Evolutionary conservation across 306 rosid species (phyloP).

Genomic region (Trifolium repens): DNA sequence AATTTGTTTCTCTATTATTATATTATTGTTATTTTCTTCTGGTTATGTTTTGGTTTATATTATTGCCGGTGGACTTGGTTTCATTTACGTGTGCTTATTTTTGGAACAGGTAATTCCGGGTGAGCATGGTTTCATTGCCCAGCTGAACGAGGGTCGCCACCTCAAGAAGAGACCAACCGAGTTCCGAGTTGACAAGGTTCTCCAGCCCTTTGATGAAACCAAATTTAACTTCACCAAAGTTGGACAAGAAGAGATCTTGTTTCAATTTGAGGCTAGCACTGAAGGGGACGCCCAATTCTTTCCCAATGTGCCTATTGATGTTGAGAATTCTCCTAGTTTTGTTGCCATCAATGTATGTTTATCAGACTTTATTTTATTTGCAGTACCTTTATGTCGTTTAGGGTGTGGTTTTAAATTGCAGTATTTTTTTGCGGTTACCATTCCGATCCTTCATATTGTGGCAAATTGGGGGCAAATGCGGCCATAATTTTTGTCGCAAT

Average conservation of each 20-base stretch:
- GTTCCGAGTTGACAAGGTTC: slow-evolving; percentile 92
- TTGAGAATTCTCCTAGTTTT: slow-evolving; percentile 73
- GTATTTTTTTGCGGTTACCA: not conserved
- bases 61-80: not conserved
- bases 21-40: not conserved
- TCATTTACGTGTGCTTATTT: not conserved
- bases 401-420: not conserved
- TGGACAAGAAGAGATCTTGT: slow-evolving; percentile 94
- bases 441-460: not conserved
- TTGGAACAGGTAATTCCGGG: slow-evolving; percentile 80
- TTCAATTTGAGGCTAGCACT: slow-evolving; percentile 77
- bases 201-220: slow-evolving; percentile 89
- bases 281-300: slow-evolving; percentile 69
- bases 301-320: slow-evolving; percentile 72
- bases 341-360: slow-evolving; percentile 87
- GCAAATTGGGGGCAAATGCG: not conserved
- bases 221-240: slow-evolving; percentile 97
- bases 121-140: slow-evolving; percentile 84
- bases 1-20: not conserved
- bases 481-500: not conserved
- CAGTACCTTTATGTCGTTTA: not conserved
- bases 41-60: not conserved
- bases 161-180: slow-evolving; percentile 97
- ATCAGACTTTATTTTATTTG: not conserved
- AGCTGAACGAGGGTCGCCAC: slow-evolving; percentile 98